phyloP scores from a whole-genome alignment of 1,284 basidiomycete species.

The Hortiboletus rubellus region DNA sequence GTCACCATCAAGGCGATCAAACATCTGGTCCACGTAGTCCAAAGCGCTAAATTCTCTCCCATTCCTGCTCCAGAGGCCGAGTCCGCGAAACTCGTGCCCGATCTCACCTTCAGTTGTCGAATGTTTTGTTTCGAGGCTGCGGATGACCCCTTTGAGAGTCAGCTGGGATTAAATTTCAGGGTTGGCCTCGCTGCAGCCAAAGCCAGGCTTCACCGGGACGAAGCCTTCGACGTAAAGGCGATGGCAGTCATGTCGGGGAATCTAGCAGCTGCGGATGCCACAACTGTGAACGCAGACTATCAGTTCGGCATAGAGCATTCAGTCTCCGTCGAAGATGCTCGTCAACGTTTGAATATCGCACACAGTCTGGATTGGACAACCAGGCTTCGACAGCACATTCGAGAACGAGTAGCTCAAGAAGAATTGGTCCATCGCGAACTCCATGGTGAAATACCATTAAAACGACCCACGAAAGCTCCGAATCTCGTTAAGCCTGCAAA shows the following conservation, averaged over 20 bases:
- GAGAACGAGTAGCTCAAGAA: constrained; percentile 34
- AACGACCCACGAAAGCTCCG: constrained; percentile 30
- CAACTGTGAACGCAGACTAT: constrained; percentile 40
- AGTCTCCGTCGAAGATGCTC: constrained; percentile 72
- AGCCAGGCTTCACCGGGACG: constrained; percentile 75
- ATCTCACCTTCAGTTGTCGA: constrained; percentile 61
- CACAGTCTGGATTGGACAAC: constrained; percentile 82
- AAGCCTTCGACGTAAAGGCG: constrained; percentile 81
- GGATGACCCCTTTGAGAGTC: constrained; percentile 87
- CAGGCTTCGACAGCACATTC: constrained; percentile 45
- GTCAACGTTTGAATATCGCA: constrained; percentile 68
- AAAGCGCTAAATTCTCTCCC: constrained; percentile 46
- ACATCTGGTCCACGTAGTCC: constrained; percentile 57
- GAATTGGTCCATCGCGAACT: constrained; percentile 40
- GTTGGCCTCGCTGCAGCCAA: constrained; percentile 77
- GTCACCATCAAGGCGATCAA: constrained; percentile 67
- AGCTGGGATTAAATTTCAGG: constrained; percentile 77
- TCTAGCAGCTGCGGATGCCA: constrained; percentile 19
- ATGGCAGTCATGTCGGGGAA: constrained; percentile 55
- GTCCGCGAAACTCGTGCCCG: constrained; percentile 70
- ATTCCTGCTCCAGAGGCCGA: constrained; percentile 64
- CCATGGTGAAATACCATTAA: constrained; percentile 27
- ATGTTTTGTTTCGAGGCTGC: constrained; percentile 76
- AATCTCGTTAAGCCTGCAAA: constrained; percentile 40
- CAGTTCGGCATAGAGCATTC: constrained; percentile 65